phyloP scores from a whole-genome alignment of 306 rosid species.

The Alnus glutinosa region DNA sequence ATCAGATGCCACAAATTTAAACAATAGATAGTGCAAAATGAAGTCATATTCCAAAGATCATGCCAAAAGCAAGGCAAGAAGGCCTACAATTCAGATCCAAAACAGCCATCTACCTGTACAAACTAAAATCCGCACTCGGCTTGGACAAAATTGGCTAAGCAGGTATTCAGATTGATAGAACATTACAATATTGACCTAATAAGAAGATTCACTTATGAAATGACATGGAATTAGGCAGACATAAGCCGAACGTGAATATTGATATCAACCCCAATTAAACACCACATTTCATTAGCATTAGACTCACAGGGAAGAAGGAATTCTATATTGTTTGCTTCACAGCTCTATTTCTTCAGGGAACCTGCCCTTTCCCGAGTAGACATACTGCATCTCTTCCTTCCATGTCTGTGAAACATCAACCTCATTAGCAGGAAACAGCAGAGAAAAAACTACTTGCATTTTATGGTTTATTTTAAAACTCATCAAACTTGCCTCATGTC shows the following conservation, averaged over 20 bases:
- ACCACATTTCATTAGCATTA: no score
- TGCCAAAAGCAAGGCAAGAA: background rate
- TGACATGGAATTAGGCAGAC: background rate
- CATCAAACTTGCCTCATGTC: slow-evolving; percentile 46
- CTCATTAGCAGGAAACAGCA: slow-evolving; percentile 15
- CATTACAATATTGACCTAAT: background rate
- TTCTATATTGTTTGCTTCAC: slow-evolving; percentile 30
- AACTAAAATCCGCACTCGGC: background rate
- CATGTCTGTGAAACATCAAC: slow-evolving; percentile 61
- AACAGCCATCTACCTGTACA: background rate
- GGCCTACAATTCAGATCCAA: background rate
- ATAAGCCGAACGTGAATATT: background rate
- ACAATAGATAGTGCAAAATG: background rate
- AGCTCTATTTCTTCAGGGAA: slow-evolving; percentile 62
- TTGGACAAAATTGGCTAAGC: background rate
- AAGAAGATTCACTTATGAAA: background rate
- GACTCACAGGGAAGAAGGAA: background rate
- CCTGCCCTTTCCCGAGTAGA: slow-evolving; percentile 48
- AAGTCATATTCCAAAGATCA: background rate
- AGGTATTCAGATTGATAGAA: background rate
- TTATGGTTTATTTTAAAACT: slow-evolving; percentile 14
- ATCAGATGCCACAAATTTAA: background rate
- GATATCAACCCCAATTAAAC: background rate
- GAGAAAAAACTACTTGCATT: slow-evolving; percentile 5
- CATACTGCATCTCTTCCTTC: slow-evolving; percentile 74